Evolutionary conservation across 352 stramenopile genomes (phyloP), one percentile per base, ranked within the genome.

Genomic region (Globisporangium orthogonon): DNA sequence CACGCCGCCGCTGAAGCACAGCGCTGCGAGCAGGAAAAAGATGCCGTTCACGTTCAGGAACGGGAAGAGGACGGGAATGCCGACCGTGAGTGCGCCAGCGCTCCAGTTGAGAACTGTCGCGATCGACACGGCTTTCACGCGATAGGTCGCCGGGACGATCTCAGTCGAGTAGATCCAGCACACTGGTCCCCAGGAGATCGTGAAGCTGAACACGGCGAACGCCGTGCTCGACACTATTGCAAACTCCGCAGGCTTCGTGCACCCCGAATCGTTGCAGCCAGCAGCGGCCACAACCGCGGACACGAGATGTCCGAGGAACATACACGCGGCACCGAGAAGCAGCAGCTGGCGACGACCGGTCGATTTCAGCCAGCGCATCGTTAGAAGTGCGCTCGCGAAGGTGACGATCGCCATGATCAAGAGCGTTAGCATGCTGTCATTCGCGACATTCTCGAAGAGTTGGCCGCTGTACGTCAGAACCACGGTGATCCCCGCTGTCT

Each of bases 161-260:
- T 86, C 76, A 4, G 73, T 50, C 2, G 76, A 71, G 39, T 84
- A 80, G n/a, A 84, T 77, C 74, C 74, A 86, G 48, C 72, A 73
- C 7, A 84, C 55, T 17, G 73, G 70, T 0, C 72, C 74, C 74
- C 73, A 84, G 2, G 69, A 77, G 49, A 78, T 81, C 10, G 70
- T 70, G 52, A 80, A 82, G 52, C 73, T 78, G 60, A 79, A 79
- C 10, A 80, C 60, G 35, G 70, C 74, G 48, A 83, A 69, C 7
- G 61, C 31, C 37, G 37, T 17, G 11, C 37, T 43, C 37, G 11
- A 15, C 2, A 43, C 11, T 10, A 17, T 17, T 2, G 37, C 11
- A 3, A 43, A 43, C 7, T 13, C 37, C 37, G 37, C 37, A 43
- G 37, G 9, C 37, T 4, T 11, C 11, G 37, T 17, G 37, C 37